Conservation (phyloP, 805 yeast genomes). For the Barnettozyma sucrosica region DNA sequence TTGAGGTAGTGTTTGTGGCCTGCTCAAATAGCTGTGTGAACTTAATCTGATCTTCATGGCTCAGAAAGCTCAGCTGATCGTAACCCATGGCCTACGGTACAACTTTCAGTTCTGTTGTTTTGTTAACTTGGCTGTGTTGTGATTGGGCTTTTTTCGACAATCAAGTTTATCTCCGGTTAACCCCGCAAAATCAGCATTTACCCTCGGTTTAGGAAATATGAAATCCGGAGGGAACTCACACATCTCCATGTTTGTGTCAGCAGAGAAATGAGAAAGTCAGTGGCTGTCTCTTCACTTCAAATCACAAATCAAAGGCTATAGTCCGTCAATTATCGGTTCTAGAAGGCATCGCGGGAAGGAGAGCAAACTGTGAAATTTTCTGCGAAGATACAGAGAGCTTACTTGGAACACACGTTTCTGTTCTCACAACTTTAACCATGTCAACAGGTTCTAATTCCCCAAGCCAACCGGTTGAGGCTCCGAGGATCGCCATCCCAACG, state of each 20-base stretch:
- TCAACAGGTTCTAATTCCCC: neutral
- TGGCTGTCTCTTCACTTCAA: too few relatives aligned
- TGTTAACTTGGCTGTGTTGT: neutral
- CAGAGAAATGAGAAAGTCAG: too few relatives aligned
- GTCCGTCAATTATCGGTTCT: too few relatives aligned
- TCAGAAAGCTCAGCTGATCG: slow-evolving; percentile 43
- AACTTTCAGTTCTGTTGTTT: neutral
- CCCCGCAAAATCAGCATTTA: neutral
- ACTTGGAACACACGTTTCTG: too few relatives aligned
- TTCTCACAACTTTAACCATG: neutral
- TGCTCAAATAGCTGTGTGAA: slow-evolving; percentile 77
- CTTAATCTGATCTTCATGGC: slow-evolving; percentile 77
- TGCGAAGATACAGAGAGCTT: neutral
- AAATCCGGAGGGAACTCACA: neutral
- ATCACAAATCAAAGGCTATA: too few relatives aligned
- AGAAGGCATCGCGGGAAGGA: too few relatives aligned
- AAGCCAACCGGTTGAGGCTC: neutral
- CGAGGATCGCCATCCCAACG: slow-evolving; percentile 34
- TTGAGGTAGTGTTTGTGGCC: slow-evolving; percentile 55
- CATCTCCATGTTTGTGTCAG: neutral
- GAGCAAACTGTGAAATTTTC: neutral
- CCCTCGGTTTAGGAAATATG: neutral
- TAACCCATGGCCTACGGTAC: neutral
- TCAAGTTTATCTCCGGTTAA: neutral
- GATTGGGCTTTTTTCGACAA: neutral